Percentiles rank a stretch among this genome's conserved stretches.
These are phyloP conservation scores for Pestalotiopsis fici DNA, from an alignment of 2,329 filamentous ascomycete species.

Conservation along the genomic window DNA sequence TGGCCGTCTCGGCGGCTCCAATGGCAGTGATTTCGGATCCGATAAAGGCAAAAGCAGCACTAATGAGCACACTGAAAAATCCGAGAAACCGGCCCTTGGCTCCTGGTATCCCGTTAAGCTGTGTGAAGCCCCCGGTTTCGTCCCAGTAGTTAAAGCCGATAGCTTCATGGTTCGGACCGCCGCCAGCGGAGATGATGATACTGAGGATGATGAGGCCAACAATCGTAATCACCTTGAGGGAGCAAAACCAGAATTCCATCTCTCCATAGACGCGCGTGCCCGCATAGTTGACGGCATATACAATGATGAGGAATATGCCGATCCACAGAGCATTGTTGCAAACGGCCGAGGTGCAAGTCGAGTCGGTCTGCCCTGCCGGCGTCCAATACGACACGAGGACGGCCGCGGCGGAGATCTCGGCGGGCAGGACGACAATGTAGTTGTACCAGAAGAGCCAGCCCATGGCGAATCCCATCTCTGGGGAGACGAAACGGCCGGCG, in stretches of 20 bases:
- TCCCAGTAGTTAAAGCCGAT: slow-evolving; percentile 8
- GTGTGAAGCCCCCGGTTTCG: background rate
- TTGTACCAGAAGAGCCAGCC: slow-evolving; percentile 17
- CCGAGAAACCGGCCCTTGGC: background rate
- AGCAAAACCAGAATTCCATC: slow-evolving; percentile 4
- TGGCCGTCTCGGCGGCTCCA: background rate
- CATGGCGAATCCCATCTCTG: slow-evolving; percentile 16
- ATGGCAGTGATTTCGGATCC: background rate
- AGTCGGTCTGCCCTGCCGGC: slow-evolving; percentile 4
- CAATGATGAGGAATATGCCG: slow-evolving; percentile 8
- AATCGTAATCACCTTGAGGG: slow-evolving; percentile 5
- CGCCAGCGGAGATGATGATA: slow-evolving; percentile 2
- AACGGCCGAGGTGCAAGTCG: slow-evolving; percentile 15
- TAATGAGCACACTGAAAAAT: background rate
- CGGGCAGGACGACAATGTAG: slow-evolving; percentile 17
- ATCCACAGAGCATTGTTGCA: slow-evolving; percentile 18
- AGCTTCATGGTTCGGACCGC: slow-evolving; percentile 1
- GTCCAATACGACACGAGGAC: slow-evolving; percentile 19
- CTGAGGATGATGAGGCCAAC: slow-evolving; percentile 6
- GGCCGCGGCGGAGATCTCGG: slow-evolving; percentile 16
- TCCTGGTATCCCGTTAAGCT: background rate
- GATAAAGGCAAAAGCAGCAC: slow-evolving; percentile 4
- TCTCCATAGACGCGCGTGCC: slow-evolving; percentile 4
- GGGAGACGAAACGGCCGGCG: slow-evolving; percentile 17
- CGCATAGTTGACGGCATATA: slow-evolving; percentile 2